Percentiles rank a stretch among this genome's conserved stretches.
phyloP scores from a whole-genome alignment of 257 asterid species.

The Anisodus tanguticus region DNA sequence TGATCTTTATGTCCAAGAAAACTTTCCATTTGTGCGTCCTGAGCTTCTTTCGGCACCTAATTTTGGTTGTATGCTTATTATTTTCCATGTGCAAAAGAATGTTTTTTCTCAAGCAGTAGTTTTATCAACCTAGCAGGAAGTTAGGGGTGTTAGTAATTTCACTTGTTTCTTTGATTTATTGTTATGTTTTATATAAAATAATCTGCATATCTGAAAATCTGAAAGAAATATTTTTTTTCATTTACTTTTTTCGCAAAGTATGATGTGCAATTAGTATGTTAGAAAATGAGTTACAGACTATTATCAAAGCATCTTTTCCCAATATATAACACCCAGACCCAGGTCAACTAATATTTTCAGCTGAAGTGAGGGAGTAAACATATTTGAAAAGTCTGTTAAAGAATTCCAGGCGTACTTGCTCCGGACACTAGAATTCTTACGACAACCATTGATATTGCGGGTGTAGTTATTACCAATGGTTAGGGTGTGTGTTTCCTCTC shows the following conservation, averaged over 20 bases:
- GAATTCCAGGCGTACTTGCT: background rate
- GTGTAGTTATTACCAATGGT: background rate
- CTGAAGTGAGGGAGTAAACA: conserved; percentile 9
- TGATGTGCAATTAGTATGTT: conserved; percentile 1
- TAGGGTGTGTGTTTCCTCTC: background rate
- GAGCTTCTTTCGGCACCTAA: background rate
- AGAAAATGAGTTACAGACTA: background rate
- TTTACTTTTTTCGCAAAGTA: background rate
- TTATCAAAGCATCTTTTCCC: conserved; percentile 1
- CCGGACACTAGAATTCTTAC: background rate
- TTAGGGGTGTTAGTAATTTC: background rate
- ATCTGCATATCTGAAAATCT: background rate
- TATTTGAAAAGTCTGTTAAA: background rate
- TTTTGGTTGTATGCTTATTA: background rate
- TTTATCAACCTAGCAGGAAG: background rate
- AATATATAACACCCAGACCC: background rate
- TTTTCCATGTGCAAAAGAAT: background rate
- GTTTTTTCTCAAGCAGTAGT: background rate
- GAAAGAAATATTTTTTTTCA: background rate
- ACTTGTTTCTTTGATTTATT: background rate
- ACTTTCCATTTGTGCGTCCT: background rate
- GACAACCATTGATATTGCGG: background rate
- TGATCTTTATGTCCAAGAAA: background rate
- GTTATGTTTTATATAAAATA: background rate
- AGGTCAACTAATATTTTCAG: conserved; percentile 11